Conservation (phyloP, 2,329 filamentous ascomycete genomes). For the Paramyrothecium sp. region DNA sequence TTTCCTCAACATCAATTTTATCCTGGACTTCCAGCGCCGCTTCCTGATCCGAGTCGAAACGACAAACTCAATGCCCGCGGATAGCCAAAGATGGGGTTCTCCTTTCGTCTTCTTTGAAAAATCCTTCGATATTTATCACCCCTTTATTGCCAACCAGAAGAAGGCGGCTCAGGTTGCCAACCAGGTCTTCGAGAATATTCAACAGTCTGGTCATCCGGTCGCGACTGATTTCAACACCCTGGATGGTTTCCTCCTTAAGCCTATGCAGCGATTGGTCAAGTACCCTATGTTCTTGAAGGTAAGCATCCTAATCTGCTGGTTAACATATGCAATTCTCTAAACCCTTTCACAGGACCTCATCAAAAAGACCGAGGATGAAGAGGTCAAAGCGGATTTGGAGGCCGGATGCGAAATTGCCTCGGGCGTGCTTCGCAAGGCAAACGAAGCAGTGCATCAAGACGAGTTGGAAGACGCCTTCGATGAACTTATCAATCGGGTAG, state of each 20-base stretch:
- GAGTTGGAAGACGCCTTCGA: slow-evolving; percentile 79
- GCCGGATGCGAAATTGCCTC: slow-evolving; percentile 80
- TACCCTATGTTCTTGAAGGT: slow-evolving; percentile 89
- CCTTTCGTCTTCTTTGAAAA: slow-evolving; percentile 84
- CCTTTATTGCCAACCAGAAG: slow-evolving; percentile 95
- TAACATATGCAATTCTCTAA: slow-evolving; percentile 18
- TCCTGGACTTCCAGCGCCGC: slow-evolving; percentile 91
- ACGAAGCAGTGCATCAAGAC: slow-evolving; percentile 87
- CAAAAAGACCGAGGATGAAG: slow-evolving; percentile 78
- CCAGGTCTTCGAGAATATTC: slow-evolving; percentile 84
- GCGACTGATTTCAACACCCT: slow-evolving; percentile 84
- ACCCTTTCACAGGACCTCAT: slow-evolving; percentile 65
- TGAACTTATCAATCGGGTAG: slow-evolving; percentile 78
- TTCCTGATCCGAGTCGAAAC: slow-evolving; percentile 96
- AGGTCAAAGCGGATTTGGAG: slow-evolving; percentile 68
- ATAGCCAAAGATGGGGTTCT: slow-evolving; percentile 89
- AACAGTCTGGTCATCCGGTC: slow-evolving; percentile 71
- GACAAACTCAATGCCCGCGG: slow-evolving; percentile 77
- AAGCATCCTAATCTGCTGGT: slow-evolving; percentile 21
- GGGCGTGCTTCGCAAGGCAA: slow-evolving; percentile 78
- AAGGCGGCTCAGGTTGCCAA: slow-evolving; percentile 85
- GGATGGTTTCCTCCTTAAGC: slow-evolving; percentile 91
- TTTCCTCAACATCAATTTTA: slow-evolving; percentile 92
- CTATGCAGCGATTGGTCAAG: slow-evolving; percentile 92
- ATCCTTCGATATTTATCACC: slow-evolving; percentile 88